Evolutionary conservation across 1,139 yeast species (phyloP), one percentile per base, ranked within the genome.

Genomic region (Debaryomyces singareniensis): DNA sequence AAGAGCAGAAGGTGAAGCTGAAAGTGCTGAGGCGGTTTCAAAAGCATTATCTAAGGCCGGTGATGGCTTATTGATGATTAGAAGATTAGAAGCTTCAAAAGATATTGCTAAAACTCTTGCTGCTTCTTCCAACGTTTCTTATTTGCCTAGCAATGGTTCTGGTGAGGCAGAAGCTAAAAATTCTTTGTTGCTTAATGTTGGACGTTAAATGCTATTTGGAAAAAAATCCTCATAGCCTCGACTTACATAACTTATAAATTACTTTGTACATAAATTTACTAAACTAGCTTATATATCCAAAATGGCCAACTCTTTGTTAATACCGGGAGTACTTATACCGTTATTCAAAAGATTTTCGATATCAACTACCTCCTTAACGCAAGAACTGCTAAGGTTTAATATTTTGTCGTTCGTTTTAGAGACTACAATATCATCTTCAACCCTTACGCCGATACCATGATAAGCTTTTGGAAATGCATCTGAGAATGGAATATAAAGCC

Each of bases 1-100:
- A 42, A 77, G 97, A 47, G 99, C 99, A 15, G 98, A 93, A 61
- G 99, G 98, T 60, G 99, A 93, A 62, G 98, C 98, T 26, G 98
- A 93, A 59, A 86, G 95, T 34, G 99, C 40, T 5, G 98, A 91
- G 39, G 78, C 81, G 37, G 94, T 93, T 41, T 86, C 96, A 28
- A 86, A 80, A 60, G 97, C 98, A 3, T 73, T 93, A 46, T 77
- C 80, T 31, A 87, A 87, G 65, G 91, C 95, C 20, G 98, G 98
- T 55, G 97, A 93, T 52, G 98, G 98, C 44, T 71, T 93, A 47
- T 70, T 93, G 55, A 74, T 85, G 71, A 87, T 91, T 50, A 78
- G 98, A 72, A 75, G 97, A 63, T 77, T 93, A 47, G 98, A 93
- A 55, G 97, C 98, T 2, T 84, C 96, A 25, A 87, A 85, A 65